Evolutionary conservation across 352 stramenopile species (phyloP).

Genomic region (Pythium aphanidermatum): DNA sequence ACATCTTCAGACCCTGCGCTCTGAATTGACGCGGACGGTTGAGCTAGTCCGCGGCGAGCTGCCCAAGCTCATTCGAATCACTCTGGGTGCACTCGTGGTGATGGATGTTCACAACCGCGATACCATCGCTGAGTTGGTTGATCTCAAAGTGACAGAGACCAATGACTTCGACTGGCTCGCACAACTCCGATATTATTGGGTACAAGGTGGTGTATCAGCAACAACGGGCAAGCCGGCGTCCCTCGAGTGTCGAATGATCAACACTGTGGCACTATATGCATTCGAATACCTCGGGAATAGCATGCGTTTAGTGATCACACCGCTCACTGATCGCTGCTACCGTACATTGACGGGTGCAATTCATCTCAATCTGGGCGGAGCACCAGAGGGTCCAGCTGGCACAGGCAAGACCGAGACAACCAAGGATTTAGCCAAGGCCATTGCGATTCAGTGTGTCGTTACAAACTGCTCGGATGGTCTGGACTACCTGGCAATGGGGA

Average conservation of each 20-base stretch:
- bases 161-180: slow-evolving; percentile 93
- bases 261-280: slow-evolving; percentile 87
- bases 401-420: slow-evolving; percentile 95
- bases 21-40: slow-evolving; percentile 86
- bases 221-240: slow-evolving; percentile 84
- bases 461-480: slow-evolving; percentile 92
- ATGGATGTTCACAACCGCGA: slow-evolving; percentile 96
- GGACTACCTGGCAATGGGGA: slow-evolving; percentile 93
- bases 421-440: slow-evolving; percentile 93
- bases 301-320: slow-evolving; percentile 92
- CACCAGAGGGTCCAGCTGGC: slow-evolving; percentile 90
- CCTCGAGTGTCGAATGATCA: slow-evolving; percentile 90
- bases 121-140: slow-evolving; percentile 88
- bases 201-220: slow-evolving; percentile 72
- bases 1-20: slow-evolving; percentile 60
- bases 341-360: slow-evolving; percentile 94
- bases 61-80: slow-evolving; percentile 89
- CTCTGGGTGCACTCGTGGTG: slow-evolving; percentile 89
- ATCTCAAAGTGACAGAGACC: slow-evolving; percentile 67
- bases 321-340: slow-evolving; percentile 92
- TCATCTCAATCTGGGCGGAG: slow-evolving; percentile 88
- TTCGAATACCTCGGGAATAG: slow-evolving; percentile 94
- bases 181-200: slow-evolving; percentile 92
- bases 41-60: slow-evolving; percentile 91
- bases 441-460: slow-evolving; percentile 94